Base-by-base conservation (phyloP, 352 stramenopile genomes). In the Thalassiosira exigua region DNA sequence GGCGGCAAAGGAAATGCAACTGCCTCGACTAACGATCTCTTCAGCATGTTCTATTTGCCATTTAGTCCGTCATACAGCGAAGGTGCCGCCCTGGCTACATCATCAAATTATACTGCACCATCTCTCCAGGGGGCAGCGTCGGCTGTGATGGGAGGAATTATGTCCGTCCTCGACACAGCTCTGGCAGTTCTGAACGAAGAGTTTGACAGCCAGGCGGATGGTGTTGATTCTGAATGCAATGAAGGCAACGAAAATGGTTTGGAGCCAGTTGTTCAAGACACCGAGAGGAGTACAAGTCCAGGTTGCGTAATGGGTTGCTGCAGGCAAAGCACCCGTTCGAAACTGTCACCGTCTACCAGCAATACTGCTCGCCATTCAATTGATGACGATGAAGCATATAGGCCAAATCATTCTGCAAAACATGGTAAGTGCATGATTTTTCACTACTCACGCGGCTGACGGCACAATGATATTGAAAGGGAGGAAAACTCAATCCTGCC, bases 131-230 rank as follows among this genome's bases (percentile, higher is more conserved):
- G 52, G 42, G 54, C 67, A 61, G 57, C 57, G 53, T 75, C 67
- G 41, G 67, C 67, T 60, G 46, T 75, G 36, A 51, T 65, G 21
- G 66, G 66, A 27, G 53, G 58, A 7, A 51, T 76, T 52, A 58
- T 36, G 51, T 56, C 58, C 17, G 65, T 61, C 22, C 27, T 76
- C 32, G 68, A 76, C 32, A 68, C 44, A 32, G 68, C 68, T 53
- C 51, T 76, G 19, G 42, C 68, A 64, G 56, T 67, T 39, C 30
- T 76, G 11, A 76, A 76, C 50, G 68, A 76, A 76, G 68, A 76
- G 52, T 69, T 76, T 59, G 56, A 76, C 17, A 69, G 30, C 44
- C 17, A n/a, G 19, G 48, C 39, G 26, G 39, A 62, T 56, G 62
- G 44, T 9, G 46, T 62, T 32, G 32, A 32, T 27, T 60, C 50